Percentiles rank a stretch among this genome's conserved stretches.
Evolutionary conservation across 305 asterid species (phyloP).

Genomic region (Fraxinus platypoda): DNA sequence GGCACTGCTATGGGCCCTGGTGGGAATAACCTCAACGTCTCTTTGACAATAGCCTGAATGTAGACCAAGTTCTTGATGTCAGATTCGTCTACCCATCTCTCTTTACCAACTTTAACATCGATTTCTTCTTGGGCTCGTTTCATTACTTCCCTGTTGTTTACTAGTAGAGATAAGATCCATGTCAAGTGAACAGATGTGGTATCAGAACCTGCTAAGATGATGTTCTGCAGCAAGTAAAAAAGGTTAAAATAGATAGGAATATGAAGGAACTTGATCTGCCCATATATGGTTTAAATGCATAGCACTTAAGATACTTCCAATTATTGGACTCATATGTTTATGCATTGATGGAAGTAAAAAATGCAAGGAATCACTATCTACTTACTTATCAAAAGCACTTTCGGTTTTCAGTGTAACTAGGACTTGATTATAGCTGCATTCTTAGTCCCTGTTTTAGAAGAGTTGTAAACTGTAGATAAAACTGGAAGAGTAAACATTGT

Average conservation of each 20-base stretch:
- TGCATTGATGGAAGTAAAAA: neutral
- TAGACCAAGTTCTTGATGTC: conserved; percentile 41
- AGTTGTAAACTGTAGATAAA: neutral
- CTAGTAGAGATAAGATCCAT: conserved; percentile 44
- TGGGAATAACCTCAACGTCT: conserved; percentile 53
- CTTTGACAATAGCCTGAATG: conserved; percentile 48
- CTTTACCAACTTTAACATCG: conserved; percentile 39
- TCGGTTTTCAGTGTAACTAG: too few relatives aligned
- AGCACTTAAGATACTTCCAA: neutral
- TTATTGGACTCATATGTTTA: neutral
- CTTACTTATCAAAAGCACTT: neutral
- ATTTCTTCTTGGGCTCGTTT: conserved; percentile 41
- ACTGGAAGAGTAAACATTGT: neutral
- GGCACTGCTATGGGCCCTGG: conserved; percentile 58
- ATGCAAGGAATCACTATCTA: neutral
- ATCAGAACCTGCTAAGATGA: conserved; percentile 53
- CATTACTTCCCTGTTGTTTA: conserved; percentile 29
- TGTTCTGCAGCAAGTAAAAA: conserved; percentile 27
- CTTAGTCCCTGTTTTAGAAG: neutral
- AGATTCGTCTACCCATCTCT: conserved; percentile 50
- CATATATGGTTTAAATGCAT: too few relatives aligned
- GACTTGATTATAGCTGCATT: neutral
- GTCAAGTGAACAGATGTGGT: conserved; percentile 48
- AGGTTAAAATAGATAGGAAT: too few relatives aligned
- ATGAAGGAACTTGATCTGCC: neutral